phyloP scores from a whole-genome alignment of 1,284 basidiomycete species.

The Austroboletus sp. region DNA sequence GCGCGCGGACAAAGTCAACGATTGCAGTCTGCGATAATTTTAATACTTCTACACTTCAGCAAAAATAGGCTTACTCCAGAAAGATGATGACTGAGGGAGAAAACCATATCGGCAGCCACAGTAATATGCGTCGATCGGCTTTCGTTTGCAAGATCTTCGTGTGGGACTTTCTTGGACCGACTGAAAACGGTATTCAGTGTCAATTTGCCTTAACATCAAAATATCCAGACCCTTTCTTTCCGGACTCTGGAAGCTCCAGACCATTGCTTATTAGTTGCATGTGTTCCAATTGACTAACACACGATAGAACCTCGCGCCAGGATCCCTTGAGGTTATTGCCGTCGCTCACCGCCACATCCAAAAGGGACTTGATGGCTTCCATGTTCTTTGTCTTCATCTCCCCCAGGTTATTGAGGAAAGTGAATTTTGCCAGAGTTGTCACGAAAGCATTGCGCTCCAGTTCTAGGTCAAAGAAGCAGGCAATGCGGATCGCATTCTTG shows the following conservation, averaged over 20 bases:
- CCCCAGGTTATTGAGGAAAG: constrained; percentile 90
- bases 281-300: constrained; percentile 93
- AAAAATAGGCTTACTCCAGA: constrained; percentile 68
- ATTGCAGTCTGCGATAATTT: constrained; percentile 72
- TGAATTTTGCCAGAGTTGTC: constrained; percentile 95
- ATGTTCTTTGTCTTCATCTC: constrained; percentile 99
- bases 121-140: constrained; percentile 97
- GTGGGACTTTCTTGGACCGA: constrained; percentile 64
- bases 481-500: constrained; percentile 87
- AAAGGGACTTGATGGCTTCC: constrained; percentile 90
- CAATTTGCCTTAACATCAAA: neutral
- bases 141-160: constrained; percentile 93
- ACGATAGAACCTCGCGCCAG: constrained; percentile 93
- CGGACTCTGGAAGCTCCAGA: constrained; percentile 74
- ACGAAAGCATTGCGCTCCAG: constrained; percentile 94
- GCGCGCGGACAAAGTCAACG: constrained; percentile 93
- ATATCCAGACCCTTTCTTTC: constrained; percentile 65
- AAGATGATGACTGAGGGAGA: constrained; percentile 89
- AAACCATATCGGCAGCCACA: constrained; percentile 98
- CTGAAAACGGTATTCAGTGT: constrained; percentile 30
- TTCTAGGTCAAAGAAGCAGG: constrained; percentile 92
- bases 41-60: constrained; percentile 6
- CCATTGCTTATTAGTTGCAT: constrained; percentile 93
- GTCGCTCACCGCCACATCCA: constrained; percentile 89
- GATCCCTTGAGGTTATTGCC: constrained; percentile 90